Conservation (phyloP, 306 rosid species). For the Styphnolobium japonicum region DNA sequence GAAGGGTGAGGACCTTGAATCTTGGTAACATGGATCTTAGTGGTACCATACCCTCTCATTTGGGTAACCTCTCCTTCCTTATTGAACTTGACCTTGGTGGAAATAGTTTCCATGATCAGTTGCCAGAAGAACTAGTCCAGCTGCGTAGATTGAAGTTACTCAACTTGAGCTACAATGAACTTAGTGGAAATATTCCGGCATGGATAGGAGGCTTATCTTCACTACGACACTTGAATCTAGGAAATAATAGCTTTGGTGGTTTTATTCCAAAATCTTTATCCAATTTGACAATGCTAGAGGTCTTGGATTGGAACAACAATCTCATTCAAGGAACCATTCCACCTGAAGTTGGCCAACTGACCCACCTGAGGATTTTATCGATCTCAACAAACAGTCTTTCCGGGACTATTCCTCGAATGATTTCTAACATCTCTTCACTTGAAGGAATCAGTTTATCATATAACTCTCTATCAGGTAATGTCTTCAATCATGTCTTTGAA, state of each 20-base stretch:
- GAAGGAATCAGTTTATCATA: background rate
- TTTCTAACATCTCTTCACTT: constrained; percentile 11
- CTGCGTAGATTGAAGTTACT: background rate
- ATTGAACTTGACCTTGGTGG: background rate
- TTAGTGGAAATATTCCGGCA: background rate
- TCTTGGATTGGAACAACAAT: background rate
- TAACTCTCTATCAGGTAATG: constrained; percentile 22
- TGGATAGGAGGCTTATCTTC: constrained; percentile 22
- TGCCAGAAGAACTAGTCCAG: background rate
- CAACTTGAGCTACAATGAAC: constrained; percentile 1
- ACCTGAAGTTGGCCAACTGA: background rate
- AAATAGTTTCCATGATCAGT: background rate
- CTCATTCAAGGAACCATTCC: constrained; percentile 13
- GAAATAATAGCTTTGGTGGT: background rate
- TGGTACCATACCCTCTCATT: background rate
- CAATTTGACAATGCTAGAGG: constrained; percentile 6
- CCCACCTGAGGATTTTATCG: background rate
- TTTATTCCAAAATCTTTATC: background rate
- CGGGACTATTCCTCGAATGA: background rate
- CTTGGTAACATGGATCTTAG: constrained; percentile 3
- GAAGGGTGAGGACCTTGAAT: background rate
- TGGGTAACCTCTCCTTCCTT: constrained; percentile 31
- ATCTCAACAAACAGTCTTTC: background rate
- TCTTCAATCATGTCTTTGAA: background rate
- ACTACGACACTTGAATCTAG: background rate